Percentiles rank a stretch among this genome's conserved stretches.
phyloP scores from a whole-genome alignment of 2,329 filamentous ascomycete species.

The Aureobasidium sp. region DNA sequence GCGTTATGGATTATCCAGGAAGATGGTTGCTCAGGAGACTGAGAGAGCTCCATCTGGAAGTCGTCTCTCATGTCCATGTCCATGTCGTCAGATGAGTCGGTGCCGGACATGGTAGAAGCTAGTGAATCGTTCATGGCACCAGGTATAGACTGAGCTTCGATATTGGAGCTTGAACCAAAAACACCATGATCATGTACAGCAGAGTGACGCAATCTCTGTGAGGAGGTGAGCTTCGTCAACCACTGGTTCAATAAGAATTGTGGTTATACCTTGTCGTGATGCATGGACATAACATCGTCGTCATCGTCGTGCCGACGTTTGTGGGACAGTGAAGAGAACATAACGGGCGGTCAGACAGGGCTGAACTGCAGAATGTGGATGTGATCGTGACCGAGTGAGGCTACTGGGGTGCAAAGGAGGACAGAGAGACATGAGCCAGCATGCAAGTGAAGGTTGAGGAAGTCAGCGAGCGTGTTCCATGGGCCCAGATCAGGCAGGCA shows the following conservation, averaged over 20 bases:
- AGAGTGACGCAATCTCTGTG: slow-evolving; percentile 13
- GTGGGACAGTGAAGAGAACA: slow-evolving; percentile 13
- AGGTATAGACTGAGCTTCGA: neutral
- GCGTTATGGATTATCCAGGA: slow-evolving; percentile 10
- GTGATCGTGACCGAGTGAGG: neutral
- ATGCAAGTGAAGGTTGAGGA: neutral
- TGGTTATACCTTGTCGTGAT: slow-evolving; percentile 15
- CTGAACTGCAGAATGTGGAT: neutral
- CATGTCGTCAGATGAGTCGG: slow-evolving; percentile 16
- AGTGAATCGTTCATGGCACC: slow-evolving; percentile 6
- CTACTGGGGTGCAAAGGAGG: neutral
- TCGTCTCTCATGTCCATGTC: slow-evolving; percentile 16
- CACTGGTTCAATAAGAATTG: neutral
- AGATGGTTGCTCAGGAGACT: slow-evolving; percentile 9
- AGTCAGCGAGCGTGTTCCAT: slow-evolving; percentile 10
- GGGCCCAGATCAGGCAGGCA: neutral
- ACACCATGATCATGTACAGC: slow-evolving; percentile 1
- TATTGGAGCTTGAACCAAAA: neutral
- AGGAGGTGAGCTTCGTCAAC: neutral
- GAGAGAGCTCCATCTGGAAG: slow-evolving; percentile 4
- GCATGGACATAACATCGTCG: neutral
- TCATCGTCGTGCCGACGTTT: slow-evolving; percentile 12
- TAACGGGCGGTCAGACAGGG: neutral
- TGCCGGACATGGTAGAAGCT: slow-evolving; percentile 11
- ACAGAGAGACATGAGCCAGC: slow-evolving; percentile 3